phyloP scores from a whole-genome alignment of 495 filamentous ascomycete genomes.

The Podospora pseudocomata region DNA sequence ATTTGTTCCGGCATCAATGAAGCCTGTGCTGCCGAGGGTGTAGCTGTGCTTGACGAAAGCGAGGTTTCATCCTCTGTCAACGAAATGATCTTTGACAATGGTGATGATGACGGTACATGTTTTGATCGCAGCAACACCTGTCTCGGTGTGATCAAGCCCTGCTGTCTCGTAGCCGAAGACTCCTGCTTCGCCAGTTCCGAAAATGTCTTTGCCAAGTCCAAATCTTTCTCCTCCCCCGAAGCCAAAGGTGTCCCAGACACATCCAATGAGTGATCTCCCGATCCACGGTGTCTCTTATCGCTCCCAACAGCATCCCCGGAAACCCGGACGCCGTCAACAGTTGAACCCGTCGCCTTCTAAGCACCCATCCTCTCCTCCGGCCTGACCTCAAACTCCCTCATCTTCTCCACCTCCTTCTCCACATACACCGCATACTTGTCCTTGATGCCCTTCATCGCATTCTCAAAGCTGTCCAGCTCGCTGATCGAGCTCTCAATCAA shows the following conservation, averaged over 20 bases:
- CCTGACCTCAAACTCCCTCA: conserved; percentile 24
- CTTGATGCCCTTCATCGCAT: conserved; percentile 21
- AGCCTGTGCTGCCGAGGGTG: neutral
- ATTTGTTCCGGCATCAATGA: neutral
- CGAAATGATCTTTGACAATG: no score
- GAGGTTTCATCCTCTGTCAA: neutral
- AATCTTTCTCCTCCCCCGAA: no score
- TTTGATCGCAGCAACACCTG: no score
- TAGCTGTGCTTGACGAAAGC: neutral
- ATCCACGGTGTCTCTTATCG: neutral
- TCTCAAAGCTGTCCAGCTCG: conserved; percentile 24
- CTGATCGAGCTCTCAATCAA: conserved; percentile 19
- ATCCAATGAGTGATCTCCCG: neutral
- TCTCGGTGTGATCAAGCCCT: no score
- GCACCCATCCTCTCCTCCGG: conserved; percentile 21
- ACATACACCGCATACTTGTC: conserved; percentile 20
- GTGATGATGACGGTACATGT: no score
- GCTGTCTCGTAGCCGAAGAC: neutral
- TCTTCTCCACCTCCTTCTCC: conserved; percentile 24
- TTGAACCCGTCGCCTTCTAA: neutral
- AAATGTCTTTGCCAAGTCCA: neutral
- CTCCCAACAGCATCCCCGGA: neutral
- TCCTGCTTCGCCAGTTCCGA: neutral
- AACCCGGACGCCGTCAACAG: neutral
- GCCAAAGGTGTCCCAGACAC: neutral